Percentiles rank a stretch among this genome's conserved stretches.
phyloP scores from a whole-genome alignment of 306 rosid genomes.

The Dryas octopetala region DNA sequence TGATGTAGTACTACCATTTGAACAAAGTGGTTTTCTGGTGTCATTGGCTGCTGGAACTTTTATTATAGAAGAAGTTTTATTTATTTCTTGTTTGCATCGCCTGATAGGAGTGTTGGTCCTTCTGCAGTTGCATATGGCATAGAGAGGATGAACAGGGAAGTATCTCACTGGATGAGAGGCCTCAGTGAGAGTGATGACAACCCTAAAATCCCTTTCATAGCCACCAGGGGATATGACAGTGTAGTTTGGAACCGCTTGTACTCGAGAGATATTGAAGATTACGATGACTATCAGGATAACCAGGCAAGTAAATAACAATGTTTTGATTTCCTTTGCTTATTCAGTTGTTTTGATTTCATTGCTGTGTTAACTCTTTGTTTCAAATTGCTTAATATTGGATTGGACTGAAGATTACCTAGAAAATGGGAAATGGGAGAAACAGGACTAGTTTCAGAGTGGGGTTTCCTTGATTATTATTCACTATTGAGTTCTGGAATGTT shows the following conservation, averaged over 20 bases:
- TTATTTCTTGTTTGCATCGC: constrained; percentile 27
- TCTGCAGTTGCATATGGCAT: constrained; percentile 75
- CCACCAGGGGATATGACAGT: constrained; percentile 89
- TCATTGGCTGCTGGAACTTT: constrained; percentile 23
- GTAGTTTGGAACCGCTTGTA: constrained; percentile 95
- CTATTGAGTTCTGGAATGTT: no score
- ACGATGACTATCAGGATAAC: constrained; percentile 53
- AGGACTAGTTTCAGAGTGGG: background rate
- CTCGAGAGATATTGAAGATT: constrained; percentile 69
- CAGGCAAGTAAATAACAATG: constrained; percentile 49
- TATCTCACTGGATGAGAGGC: constrained; percentile 88
- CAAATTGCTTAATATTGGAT: background rate
- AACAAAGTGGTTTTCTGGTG: constrained; percentile 11
- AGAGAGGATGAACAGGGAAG: constrained; percentile 83
- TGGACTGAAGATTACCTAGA: background rate
- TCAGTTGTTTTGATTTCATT: background rate
- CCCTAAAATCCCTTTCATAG: constrained; percentile 65
- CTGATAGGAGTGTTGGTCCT: constrained; percentile 35
- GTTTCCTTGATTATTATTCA: background rate
- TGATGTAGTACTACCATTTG: constrained; percentile 12
- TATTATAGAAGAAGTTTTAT: constrained; percentile 2
- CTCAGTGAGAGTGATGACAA: constrained; percentile 36
- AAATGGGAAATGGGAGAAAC: background rate
- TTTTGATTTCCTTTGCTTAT: background rate
- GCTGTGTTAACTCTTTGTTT: background rate